Evolutionary conservation across 306 rosid genomes (phyloP), one percentile per base, ranked within the genome.

Genomic region (Inga laurina): DNA sequence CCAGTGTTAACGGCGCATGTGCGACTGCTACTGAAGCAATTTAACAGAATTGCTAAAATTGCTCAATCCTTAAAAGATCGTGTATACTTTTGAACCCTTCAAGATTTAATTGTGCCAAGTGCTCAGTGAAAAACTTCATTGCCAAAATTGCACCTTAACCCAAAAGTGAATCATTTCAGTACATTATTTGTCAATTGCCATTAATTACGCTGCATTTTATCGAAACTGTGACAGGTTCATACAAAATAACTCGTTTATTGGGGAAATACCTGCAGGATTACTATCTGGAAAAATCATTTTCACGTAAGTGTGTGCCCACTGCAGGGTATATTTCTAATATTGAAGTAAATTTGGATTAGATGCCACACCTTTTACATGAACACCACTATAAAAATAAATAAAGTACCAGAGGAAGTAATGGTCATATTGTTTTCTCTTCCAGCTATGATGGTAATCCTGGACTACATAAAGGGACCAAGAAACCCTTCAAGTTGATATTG

Each of bases 171-270:
- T 39, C 64, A 84, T 86, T 82, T 76, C 81, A 27, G 8, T 45
- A 35, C 22, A 46, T 70, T 70, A 52, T 21, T 75, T 71, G 52
- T 64, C 51, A 0, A 57, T 64, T 14, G 44, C 51, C 69, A 76
- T 83, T 72, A 76, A 82, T 65, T 46, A 75, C 78, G 79, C 65
- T 68, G 46, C 75, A 82, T 81, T 62, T 62, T 48, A 15, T 79
- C 80, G 59, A 84, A 39, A 87, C 43, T 83, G 76, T 87, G 84
- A 22, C 90, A 96, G 99, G 91, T 92, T 90, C 86, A 88, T 96
- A 86, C 92, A 93, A 88, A 93, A 96, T 89, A 96, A 96, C 88
- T 88, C 94, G 32, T 96, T 96, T 83, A 87, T 54, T 24, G 99
- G 99, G 64, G 91, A 86, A 73, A 92, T 96, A 86, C 99, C 99